phyloP scores from a whole-genome alignment of 1,284 basidiomycete genomes.

The Microstroma glucosiphilum region DNA sequence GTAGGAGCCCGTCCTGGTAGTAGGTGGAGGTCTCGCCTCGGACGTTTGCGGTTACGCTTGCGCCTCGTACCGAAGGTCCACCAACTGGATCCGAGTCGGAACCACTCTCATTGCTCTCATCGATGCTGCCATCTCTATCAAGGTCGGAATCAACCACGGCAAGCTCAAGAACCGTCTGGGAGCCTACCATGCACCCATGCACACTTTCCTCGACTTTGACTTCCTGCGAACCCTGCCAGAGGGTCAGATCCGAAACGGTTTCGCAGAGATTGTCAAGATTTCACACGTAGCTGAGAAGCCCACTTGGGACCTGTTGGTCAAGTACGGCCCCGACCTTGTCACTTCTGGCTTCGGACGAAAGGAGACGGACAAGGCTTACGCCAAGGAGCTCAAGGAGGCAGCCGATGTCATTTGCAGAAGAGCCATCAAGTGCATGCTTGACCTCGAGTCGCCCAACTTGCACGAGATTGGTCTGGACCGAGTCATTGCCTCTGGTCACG shows the following conservation, averaged over 20 bases:
- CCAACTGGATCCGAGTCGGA: conserved; percentile 55
- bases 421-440: conserved; percentile 54
- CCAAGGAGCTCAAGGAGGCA: conserved; percentile 50
- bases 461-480: conserved; percentile 56
- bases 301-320: conserved; percentile 53
- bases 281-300: conserved; percentile 53
- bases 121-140: conserved; percentile 55
- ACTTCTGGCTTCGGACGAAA: conserved; percentile 54
- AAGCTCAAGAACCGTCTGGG: conserved; percentile 49
- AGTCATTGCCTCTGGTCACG: conserved; percentile 55
- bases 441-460: conserved; percentile 55
- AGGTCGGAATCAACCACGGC: conserved; percentile 47
- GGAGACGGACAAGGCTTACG: conserved; percentile 45
- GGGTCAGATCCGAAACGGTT: conserved; percentile 54
- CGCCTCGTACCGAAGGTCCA: conserved; percentile 53
- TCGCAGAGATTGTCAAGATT: conserved; percentile 55
- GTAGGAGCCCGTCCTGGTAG: conserved; percentile 53
- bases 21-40: conserved; percentile 54
- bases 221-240: conserved; percentile 54
- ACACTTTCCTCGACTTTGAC: conserved; percentile 56
- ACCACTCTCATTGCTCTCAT: conserved; percentile 55
- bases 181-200: conserved; percentile 54
- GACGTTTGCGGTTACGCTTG: conserved; percentile 53
- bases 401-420: conserved; percentile 52
- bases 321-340: conserved; percentile 54